Evolutionary conservation across 1,139 yeast genomes (phyloP).

Genomic region (Blastobotrys proliferans): DNA sequence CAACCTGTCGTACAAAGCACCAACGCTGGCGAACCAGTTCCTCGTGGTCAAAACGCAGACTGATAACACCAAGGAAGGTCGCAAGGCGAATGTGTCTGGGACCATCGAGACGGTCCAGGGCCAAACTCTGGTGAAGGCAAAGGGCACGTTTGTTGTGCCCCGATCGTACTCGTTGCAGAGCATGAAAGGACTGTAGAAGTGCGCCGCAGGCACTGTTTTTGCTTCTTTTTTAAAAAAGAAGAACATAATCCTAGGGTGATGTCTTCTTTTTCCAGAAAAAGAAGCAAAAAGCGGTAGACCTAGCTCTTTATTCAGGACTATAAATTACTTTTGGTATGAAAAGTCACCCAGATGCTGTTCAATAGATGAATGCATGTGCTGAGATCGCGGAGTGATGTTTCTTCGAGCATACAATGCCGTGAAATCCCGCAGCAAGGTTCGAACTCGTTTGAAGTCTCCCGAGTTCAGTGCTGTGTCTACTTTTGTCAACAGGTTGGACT

Average conservation of each 20-base stretch:
- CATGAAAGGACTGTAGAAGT: conserved; percentile 11
- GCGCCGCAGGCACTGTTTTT: no score
- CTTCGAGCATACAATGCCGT: conserved; percentile 80
- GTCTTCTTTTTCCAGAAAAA: no score
- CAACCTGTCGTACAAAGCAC: conserved; percentile 58
- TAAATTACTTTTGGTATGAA: conserved; percentile 1
- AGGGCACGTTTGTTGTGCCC: conserved; percentile 24
- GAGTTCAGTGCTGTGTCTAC: conserved; percentile 59
- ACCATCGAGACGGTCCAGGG: conserved; percentile 40
- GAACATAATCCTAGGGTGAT: no score
- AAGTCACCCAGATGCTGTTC: conserved; percentile 5
- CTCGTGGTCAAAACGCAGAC: conserved; percentile 56
- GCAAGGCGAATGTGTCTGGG: conserved; percentile 39
- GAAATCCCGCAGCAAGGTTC: conserved; percentile 69
- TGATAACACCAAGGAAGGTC: conserved; percentile 34
- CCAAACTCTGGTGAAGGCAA: conserved; percentile 37
- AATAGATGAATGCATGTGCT: no score
- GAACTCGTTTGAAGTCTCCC: conserved; percentile 68
- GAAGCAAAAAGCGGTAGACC: no score
- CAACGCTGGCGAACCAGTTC: conserved; percentile 78
- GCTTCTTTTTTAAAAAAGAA: no score
- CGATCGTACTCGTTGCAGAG: conserved; percentile 20
- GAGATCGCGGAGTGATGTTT: conserved; percentile 54
- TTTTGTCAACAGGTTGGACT: conserved; percentile 53
- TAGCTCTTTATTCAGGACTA: no score